Percentiles rank a stretch among this genome's conserved stretches.
These are phyloP conservation scores for Hypoxylon sp. DNA, from an alignment of 2,329 filamentous ascomycete species.

Conservation along the genomic window DNA sequence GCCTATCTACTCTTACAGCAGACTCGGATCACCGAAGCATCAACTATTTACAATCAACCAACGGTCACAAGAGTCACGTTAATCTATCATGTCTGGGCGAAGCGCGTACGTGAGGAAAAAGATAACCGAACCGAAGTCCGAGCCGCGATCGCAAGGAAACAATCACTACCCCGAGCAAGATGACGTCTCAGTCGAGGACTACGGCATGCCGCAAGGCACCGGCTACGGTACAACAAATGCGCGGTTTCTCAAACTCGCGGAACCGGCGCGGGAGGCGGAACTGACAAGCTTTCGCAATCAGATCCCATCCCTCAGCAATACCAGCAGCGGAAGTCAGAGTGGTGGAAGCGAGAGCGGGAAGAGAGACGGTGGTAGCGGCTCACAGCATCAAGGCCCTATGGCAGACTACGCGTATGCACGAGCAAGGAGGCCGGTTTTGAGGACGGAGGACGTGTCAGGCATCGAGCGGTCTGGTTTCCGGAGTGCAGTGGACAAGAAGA, in stretches of 20 bases:
- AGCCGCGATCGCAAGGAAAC: constrained; percentile 51
- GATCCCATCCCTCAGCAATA: constrained; percentile 38
- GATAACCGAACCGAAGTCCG: constrained; percentile 58
- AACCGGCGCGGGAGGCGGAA: constrained; percentile 49
- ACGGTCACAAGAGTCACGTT: not conserved
- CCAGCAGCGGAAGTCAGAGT: constrained; percentile 51
- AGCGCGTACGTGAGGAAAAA: constrained; percentile 68
- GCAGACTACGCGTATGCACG: constrained; percentile 57
- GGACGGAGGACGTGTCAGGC: constrained; percentile 60
- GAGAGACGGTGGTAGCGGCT: constrained; percentile 40
- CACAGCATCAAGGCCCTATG: constrained; percentile 45
- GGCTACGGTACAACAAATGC: constrained; percentile 55
- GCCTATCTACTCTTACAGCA: too few relatives aligned
- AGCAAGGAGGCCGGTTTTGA: constrained; percentile 54
- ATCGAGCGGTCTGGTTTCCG: constrained; percentile 65
- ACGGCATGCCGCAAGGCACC: constrained; percentile 50
- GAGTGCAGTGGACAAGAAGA: constrained; percentile 62
- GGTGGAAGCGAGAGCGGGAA: constrained; percentile 50
- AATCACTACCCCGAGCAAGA: constrained; percentile 49
- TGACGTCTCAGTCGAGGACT: constrained; percentile 51
- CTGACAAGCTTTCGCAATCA: constrained; percentile 41
- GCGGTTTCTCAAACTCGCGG: constrained; percentile 57
- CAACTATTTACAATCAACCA: too few relatives aligned
- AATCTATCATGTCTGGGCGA: constrained; percentile 61
- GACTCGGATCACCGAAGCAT: too few relatives aligned